Conservation (phyloP, 306 rosid species). For the Albizia julibrissin region DNA sequence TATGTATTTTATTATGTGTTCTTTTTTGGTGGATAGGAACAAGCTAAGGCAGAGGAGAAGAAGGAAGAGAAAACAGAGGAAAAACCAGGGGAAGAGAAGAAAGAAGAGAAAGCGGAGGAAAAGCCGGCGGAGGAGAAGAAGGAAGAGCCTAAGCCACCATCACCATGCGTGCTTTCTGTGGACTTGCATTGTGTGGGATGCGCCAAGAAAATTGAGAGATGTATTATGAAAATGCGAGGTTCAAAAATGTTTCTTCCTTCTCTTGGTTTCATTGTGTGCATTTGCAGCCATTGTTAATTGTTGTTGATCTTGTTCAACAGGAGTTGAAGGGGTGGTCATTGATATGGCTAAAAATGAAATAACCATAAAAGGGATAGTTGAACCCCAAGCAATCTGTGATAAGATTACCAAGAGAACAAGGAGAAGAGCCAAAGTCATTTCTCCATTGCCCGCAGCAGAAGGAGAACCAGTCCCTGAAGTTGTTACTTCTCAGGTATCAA, state of each 20-base stretch:
- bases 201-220: slow-evolving; percentile 87
- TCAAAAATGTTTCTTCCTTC: not conserved
- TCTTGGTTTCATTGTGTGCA: not conserved
- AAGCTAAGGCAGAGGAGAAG: slow-evolving; percentile 46
- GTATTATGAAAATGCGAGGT: slow-evolving; percentile 86
- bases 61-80: slow-evolving; percentile 32
- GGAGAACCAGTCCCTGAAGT: slow-evolving; percentile 87
- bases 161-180: slow-evolving; percentile 72
- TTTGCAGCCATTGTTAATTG: slow-evolving; percentile 9
- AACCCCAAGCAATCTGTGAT: slow-evolving; percentile 75
- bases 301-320: slow-evolving; percentile 36
- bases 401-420: slow-evolving; percentile 68
- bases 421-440: slow-evolving; percentile 69
- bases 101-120: slow-evolving; percentile 35
- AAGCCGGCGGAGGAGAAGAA: slow-evolving; percentile 34
- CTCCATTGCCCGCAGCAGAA: slow-evolving; percentile 86
- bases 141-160: slow-evolving; percentile 74
- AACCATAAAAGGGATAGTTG: slow-evolving; percentile 87
- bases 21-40: slow-evolving; percentile 39
- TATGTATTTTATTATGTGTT: not conserved
- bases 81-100: slow-evolving; percentile 29
- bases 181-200: slow-evolving; percentile 95
- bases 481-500: slow-evolving; percentile 74
- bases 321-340: slow-evolving; percentile 77
- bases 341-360: slow-evolving; percentile 85